These are phyloP conservation scores for Rehmannia glutinosa DNA, from an alignment of 257 asterid species.

Conservation along the genomic window DNA sequence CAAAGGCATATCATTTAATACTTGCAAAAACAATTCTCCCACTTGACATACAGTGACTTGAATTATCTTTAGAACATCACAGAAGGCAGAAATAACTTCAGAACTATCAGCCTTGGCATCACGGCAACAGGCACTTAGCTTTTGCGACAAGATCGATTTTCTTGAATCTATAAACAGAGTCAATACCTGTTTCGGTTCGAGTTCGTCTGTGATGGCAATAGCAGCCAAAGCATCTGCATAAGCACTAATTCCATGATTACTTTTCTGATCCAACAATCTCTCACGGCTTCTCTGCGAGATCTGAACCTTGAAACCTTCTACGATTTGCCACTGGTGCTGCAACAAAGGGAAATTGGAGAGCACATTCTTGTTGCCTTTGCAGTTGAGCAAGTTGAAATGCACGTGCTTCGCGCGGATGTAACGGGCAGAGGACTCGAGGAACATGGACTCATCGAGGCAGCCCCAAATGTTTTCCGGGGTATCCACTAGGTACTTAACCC, in stretches of 20 bases:
- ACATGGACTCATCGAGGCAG: slow-evolving; percentile 94
- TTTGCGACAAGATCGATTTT: slow-evolving; percentile 70
- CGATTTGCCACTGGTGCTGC: slow-evolving; percentile 98
- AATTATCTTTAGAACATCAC: slow-evolving; percentile 78
- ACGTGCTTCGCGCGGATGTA: slow-evolving; percentile 90
- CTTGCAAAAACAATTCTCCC: slow-evolving; percentile 92
- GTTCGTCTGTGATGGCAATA: slow-evolving; percentile 78
- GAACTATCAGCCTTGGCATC: slow-evolving; percentile 58
- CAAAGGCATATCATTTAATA: slow-evolving; percentile 85
- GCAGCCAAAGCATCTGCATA: slow-evolving; percentile 97
- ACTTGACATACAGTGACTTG: slow-evolving; percentile 92
- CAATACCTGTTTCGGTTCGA: slow-evolving; percentile 76
- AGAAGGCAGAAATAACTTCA: slow-evolving; percentile 76
- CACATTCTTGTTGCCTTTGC: slow-evolving; percentile 45
- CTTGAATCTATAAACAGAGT: slow-evolving; percentile 76
- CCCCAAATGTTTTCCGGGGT: slow-evolving; percentile 99
- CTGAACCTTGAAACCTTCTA: slow-evolving; percentile 92
- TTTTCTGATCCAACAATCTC: slow-evolving; percentile 74
- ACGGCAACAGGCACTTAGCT: slow-evolving; percentile 61
- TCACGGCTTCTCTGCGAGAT: slow-evolving; percentile 89
- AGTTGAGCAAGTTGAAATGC: slow-evolving; percentile 52
- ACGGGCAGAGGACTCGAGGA: slow-evolving; percentile 82
- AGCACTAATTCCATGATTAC: slow-evolving; percentile 59
- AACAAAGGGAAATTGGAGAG: slow-evolving; percentile 81
- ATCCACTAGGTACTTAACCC: slow-evolving; percentile 98